Evolutionary conservation across 805 yeast genomes (phyloP), one percentile per base, ranked within the genome.

Genomic region (Yarrowia keelungensis): DNA sequence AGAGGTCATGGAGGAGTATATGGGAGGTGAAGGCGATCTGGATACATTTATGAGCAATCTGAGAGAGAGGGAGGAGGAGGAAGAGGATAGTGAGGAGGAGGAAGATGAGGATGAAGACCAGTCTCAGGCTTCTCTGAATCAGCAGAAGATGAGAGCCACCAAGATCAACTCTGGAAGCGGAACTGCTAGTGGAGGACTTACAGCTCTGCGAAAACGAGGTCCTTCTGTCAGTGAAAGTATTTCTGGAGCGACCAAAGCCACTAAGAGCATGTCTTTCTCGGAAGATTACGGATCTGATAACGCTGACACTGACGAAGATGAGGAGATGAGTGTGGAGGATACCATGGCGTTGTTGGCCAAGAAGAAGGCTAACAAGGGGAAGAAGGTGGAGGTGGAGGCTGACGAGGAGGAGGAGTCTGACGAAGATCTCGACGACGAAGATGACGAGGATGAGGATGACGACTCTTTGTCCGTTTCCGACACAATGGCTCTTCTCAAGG

Each of bases 261-360:
- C 45, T 12, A 53, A 53, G 35, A 53, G 59, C 16, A 39, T 53
- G 5, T 71, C 66, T 9, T 68, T 66, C 3, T 42, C 53, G 5
- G 59, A 69, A n/a, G 64, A 43, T 15, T 70, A 69, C 12, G 39
- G 39, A 9, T 38, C 39, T 38, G 39, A 38, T 38, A 10, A 9
- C 3, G 39, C 39, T 8, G 39, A 38, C 12, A 38, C 39, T 11
- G 39, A 38, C 12, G 39, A 38, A 2, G 39, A 38, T 38, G 39
- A 38, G 39, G 39, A 26, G 32, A 10, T 38, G 39, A 38, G 39
- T 9, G 39, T 38, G 12, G 39, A 38, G 10, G 80, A 79, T 38
- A 81, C 81, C 1, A 77, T 76, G 76, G 80, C 76, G 2, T 76
- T 77, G 12, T 70, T 76, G 70, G 79, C 73, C 9, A 11, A 22